Evolutionary conservation across 1,284 basidiomycete genomes (phyloP).

Genomic region (Ceratobasidium sp.): DNA sequence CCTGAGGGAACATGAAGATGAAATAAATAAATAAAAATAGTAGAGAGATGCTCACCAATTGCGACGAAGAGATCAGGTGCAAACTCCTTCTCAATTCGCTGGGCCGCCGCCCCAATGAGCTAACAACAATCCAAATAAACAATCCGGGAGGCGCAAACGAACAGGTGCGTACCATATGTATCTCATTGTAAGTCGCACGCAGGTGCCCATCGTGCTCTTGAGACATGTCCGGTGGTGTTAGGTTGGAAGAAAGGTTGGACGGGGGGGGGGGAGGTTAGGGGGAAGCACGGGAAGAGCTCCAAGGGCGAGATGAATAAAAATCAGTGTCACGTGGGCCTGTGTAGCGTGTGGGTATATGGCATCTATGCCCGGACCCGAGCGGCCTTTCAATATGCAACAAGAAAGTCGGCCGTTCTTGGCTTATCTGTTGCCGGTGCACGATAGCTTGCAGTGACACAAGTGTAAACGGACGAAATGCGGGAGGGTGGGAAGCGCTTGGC

Average conservation of each 20-base stretch:
- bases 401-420: neutral
- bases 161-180: slow-evolving; percentile 64
- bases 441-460: neutral
- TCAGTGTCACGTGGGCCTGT: slow-evolving; percentile 38
- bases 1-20: slow-evolving; percentile 59
- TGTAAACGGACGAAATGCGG: neutral
- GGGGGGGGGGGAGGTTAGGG: neutral
- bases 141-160: neutral
- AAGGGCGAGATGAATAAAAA: slow-evolving; percentile 41
- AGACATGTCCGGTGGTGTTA: slow-evolving; percentile 8
- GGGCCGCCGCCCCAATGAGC: slow-evolving; percentile 70
- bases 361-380: slow-evolving; percentile 23
- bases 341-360: slow-evolving; percentile 6
- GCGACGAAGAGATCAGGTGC: slow-evolving; percentile 83
- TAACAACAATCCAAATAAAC: slow-evolving; percentile 52
- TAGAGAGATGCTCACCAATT: slow-evolving; percentile 66
- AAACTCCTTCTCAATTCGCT: slow-evolving; percentile 72
- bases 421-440: neutral
- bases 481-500: slow-evolving; percentile 12
- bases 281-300: slow-evolving; percentile 23
- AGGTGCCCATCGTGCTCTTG: slow-evolving; percentile 60
- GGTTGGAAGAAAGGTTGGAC: neutral
- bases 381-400: slow-evolving; percentile 4
- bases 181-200: slow-evolving; percentile 82
- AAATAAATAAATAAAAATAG: slow-evolving; percentile 4